phyloP scores from a whole-genome alignment of 352 stramenopile species.

The Plasmopara viticola region DNA sequence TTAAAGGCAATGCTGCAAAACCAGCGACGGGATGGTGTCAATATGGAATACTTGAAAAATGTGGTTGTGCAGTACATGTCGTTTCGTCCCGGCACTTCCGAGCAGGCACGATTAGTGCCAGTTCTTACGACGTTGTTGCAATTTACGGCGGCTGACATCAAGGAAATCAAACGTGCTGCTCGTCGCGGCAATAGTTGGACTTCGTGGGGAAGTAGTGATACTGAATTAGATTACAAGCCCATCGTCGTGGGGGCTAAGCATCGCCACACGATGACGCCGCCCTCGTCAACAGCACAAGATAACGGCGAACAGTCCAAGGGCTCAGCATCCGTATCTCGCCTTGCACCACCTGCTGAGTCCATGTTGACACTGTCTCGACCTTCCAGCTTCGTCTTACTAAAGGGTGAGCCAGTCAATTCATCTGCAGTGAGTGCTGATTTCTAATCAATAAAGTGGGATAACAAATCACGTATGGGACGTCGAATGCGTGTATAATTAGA shows the following conservation, averaged over 20 bases:
- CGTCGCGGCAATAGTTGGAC: constrained; percentile 65
- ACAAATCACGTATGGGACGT: neutral
- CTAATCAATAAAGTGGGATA: constrained; percentile 23
- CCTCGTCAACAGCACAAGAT: constrained; percentile 11
- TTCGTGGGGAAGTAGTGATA: constrained; percentile 45
- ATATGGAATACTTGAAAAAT: constrained; percentile 90
- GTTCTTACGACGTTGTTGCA: constrained; percentile 83
- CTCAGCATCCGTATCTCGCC: constrained; percentile 14
- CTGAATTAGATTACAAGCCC: constrained; percentile 50
- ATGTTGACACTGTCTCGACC: constrained; percentile 24
- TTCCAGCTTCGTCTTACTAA: constrained; percentile 55
- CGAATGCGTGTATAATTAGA: neutral
- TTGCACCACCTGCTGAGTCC: constrained; percentile 13
- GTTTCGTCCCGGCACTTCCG: constrained; percentile 72
- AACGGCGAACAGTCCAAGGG: constrained; percentile 7
- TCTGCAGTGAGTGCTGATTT: constrained; percentile 64
- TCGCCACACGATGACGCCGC: constrained; percentile 22
- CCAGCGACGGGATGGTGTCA: constrained; percentile 78
- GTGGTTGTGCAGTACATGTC: constrained; percentile 89
- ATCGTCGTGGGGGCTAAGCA: constrained; percentile 36
- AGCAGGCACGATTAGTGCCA: constrained; percentile 68
- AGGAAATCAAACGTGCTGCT: constrained; percentile 65
- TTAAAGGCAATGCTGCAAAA: constrained; percentile 71
- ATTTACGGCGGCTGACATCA: constrained; percentile 68
- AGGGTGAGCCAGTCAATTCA: constrained; percentile 25